These are phyloP conservation scores for Debaryomyces tyrocola DNA, from an alignment of 805 yeast genomes.

Conservation along the genomic window DNA sequence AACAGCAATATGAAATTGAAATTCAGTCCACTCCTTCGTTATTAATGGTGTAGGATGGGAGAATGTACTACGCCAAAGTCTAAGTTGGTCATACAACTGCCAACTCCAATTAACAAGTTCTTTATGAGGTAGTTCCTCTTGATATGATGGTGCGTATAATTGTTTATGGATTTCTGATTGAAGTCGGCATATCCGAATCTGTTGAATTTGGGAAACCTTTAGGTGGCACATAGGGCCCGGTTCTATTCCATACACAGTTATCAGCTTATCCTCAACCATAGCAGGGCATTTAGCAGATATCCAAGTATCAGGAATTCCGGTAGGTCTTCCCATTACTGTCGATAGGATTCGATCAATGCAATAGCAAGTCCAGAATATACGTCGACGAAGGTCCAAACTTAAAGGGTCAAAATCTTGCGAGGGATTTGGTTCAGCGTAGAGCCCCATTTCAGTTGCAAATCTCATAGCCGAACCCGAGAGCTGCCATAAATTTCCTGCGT, in stretches of 20 bases:
- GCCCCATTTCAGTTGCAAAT: conserved; percentile 13
- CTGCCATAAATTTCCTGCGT: conserved; percentile 14
- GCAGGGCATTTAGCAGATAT: conserved; percentile 9
- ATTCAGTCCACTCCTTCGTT: conserved; percentile 12
- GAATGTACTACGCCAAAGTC: conserved; percentile 9
- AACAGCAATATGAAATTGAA: conserved; percentile 12
- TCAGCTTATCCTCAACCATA: conserved; percentile 9
- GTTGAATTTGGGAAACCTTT: conserved; percentile 11
- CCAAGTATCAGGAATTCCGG: conserved; percentile 11
- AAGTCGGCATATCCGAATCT: conserved; percentile 8
- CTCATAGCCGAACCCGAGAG: conserved; percentile 14
- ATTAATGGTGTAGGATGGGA: conserved; percentile 9
- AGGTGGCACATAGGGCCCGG: conserved; percentile 10
- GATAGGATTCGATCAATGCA: conserved; percentile 10
- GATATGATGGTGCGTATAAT: conserved; percentile 7
- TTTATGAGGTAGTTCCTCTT: background rate
- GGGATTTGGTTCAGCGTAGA: conserved; percentile 10
- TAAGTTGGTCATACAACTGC: conserved; percentile 12
- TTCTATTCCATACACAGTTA: conserved; percentile 8
- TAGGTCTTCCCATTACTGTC: conserved; percentile 12
- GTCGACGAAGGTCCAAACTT: conserved; percentile 8
- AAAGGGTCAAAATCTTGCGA: conserved; percentile 10
- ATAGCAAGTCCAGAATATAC: conserved; percentile 13
- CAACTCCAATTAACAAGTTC: conserved; percentile 10
- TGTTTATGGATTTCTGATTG: conserved; percentile 11